Base-by-base conservation (phyloP, 1,139 yeast genomes). In the Debaryomyces coudertii region DNA sequence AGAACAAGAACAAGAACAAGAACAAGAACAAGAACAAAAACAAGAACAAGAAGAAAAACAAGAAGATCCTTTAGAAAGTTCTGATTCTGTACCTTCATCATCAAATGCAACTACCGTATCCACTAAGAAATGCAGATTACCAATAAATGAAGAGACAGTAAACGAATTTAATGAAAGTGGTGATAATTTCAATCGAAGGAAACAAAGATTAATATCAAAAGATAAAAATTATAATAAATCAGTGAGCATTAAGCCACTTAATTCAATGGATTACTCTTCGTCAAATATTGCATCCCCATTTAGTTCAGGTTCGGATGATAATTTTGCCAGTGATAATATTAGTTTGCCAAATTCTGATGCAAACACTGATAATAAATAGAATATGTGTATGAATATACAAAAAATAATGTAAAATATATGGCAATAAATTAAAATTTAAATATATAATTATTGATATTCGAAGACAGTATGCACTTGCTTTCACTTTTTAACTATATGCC, bases 131-230 rank as follows among this genome's bases (percentile, higher is more conserved):
- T 45, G 57, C 11, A 46, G 66, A 14, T 59, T 63, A 8, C 60
- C 63, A 2, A 41, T 54, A 18, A 48, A 53, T 14, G 58, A 38
- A 12, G 41, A 52, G 28, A 41, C 44, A 20, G 40, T 27, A 37
- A 42, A 47, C 27, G 29, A 48, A 15, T 28, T 44, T 27, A 58
- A 48, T 9, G 54, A 55, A 11, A 56, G 52, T 7, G 51, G 49
- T n/a, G 59, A 52, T 28, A 59, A 57, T 43, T 50, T 57, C 40
- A 66, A 66, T 48, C 62, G 53, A 18, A 57, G 74, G 42, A 70
- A 70, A 45, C 76, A 69, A 45, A 43, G 75, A 31, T 55, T 70
- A 39, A 64, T 69, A 4, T 66, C 73, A 8, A 66, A 63, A 49
- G 65, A 62, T 36, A 55, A 58, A 11, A 55, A 61, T 36, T 53